Percentiles rank a stretch among this genome's conserved stretches.
Evolutionary conservation across 257 asterid species (phyloP).

Genomic region (Cordia subcordata): DNA sequence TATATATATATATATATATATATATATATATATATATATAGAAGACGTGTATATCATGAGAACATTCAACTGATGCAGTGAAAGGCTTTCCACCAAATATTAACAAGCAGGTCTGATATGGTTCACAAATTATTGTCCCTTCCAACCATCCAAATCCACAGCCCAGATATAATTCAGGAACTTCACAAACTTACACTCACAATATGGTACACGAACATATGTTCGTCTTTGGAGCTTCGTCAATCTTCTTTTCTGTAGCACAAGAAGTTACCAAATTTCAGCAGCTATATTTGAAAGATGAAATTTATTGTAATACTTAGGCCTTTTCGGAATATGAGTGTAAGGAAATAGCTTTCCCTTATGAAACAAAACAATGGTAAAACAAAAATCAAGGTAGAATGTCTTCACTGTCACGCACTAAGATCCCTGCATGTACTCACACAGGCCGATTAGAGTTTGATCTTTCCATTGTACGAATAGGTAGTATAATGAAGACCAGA

Average conservation of each 20-base stretch:
- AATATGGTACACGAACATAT: conserved; percentile 48
- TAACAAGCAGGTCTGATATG: conserved; percentile 33
- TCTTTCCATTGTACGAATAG: too few relatives aligned
- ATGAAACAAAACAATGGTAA: too few relatives aligned
- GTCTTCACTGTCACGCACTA: too few relatives aligned
- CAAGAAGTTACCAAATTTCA: background rate
- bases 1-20: too few relatives aligned
- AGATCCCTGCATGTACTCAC: too few relatives aligned
- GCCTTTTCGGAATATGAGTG: background rate
- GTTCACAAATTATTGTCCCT: conserved; percentile 47
- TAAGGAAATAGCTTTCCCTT: too few relatives aligned
- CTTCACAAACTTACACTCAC: conserved; percentile 35
- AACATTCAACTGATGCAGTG: conserved; percentile 20
- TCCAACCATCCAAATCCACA: conserved; percentile 31
- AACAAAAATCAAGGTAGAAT: too few relatives aligned
- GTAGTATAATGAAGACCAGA: too few relatives aligned
- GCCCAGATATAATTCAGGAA: conserved; percentile 19
- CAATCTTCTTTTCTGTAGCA: conserved; percentile 51
- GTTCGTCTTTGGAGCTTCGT: conserved; percentile 37
- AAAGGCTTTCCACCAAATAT: conserved; percentile 27
- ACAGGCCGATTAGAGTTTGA: too few relatives aligned
- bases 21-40: too few relatives aligned
- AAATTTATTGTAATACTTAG: background rate
- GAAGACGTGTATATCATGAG: too few relatives aligned
- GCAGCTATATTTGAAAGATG: background rate